A percentile compares a stretch with the other conserved stretches of the same genome.
phyloP scores from a whole-genome alignment of 2,329 filamentous ascomycete genomes.

The Aspergillus terreus region DNA sequence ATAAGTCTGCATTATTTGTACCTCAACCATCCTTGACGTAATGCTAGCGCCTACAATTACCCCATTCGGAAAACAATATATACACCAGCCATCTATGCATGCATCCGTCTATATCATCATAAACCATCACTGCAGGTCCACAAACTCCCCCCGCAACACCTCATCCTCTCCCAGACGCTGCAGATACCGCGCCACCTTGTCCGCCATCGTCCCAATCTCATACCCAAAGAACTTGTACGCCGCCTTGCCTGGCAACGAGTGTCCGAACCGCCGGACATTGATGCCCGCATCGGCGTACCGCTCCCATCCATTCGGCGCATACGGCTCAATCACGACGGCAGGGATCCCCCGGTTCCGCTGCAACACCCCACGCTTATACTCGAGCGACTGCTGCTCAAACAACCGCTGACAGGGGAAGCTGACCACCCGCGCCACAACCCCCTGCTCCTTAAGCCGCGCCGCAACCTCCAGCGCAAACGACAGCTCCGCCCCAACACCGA shows the following conservation, averaged over 20 bases:
- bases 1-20: too few relatives aligned
- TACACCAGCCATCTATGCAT: neutral
- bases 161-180: slow-evolving; percentile 5
- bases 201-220: slow-evolving; percentile 8
- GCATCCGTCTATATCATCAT: neutral
- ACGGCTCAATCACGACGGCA: slow-evolving; percentile 49
- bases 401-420: slow-evolving; percentile 50
- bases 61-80: neutral
- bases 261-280: slow-evolving; percentile 10
- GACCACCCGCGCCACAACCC: slow-evolving; percentile 44
- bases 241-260: slow-evolving; percentile 15
- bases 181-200: slow-evolving; percentile 10
- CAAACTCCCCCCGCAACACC: slow-evolving; percentile 10
- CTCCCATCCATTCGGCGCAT: slow-evolving; percentile 50
- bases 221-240: slow-evolving; percentile 17
- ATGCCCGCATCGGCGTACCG: slow-evolving; percentile 44
- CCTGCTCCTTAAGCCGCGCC: slow-evolving; percentile 37
- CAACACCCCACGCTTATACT: slow-evolving; percentile 46
- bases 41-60: neutral
- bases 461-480: slow-evolving; percentile 45
- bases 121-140: slow-evolving; percentile 9
- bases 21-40: neutral
- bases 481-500: slow-evolving; percentile 51
- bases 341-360: slow-evolving; percentile 36
- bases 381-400: slow-evolving; percentile 45